A percentile compares a stretch with the other conserved stretches of the same genome.
phyloP scores from a whole-genome alignment of 495 filamentous ascomycete genomes.

The Aspergillus heteromorphus region DNA sequence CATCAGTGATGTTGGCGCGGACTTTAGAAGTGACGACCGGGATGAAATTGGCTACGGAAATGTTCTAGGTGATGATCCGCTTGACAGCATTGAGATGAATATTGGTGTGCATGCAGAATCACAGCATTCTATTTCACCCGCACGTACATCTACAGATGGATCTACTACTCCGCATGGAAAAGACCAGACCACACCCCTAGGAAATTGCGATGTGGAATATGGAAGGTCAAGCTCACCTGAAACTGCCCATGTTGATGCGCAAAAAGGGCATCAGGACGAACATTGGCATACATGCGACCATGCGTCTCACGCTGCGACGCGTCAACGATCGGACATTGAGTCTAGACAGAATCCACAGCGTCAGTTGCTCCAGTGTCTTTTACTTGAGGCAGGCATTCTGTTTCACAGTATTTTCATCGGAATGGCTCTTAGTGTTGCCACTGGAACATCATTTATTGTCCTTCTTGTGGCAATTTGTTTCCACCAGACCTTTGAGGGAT shows the following conservation, averaged over 20 bases:
- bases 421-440: conserved; percentile 81
- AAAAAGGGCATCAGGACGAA: conserved; percentile 9
- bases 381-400: conserved; percentile 79
- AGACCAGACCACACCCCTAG: conserved; percentile 11
- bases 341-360: conserved; percentile 44
- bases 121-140: conserved; percentile 1
- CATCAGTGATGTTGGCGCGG: conserved; percentile 27
- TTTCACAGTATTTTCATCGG: conserved; percentile 88
- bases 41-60: conserved; percentile 17
- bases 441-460: conserved; percentile 69
- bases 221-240: conserved; percentile 26
- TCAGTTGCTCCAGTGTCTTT: conserved; percentile 68
- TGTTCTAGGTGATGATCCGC: conserved; percentile 15
- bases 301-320: conserved; percentile 11
- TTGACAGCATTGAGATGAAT: conserved; percentile 20
- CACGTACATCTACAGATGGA: conserved; percentile 7
- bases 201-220: conserved; percentile 10
- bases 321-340: conserved; percentile 15
- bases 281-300: conserved; percentile 6
- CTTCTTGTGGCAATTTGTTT: conserved; percentile 78
- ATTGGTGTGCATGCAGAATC: conserved; percentile 2
- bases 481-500: conserved; percentile 79
- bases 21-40: conserved; percentile 16
- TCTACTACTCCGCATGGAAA: conserved; percentile 1
- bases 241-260: background rate